These are phyloP conservation scores for Penicillium sp. DNA, from an alignment of 2,329 filamentous ascomycete species.

Conservation along the genomic window DNA sequence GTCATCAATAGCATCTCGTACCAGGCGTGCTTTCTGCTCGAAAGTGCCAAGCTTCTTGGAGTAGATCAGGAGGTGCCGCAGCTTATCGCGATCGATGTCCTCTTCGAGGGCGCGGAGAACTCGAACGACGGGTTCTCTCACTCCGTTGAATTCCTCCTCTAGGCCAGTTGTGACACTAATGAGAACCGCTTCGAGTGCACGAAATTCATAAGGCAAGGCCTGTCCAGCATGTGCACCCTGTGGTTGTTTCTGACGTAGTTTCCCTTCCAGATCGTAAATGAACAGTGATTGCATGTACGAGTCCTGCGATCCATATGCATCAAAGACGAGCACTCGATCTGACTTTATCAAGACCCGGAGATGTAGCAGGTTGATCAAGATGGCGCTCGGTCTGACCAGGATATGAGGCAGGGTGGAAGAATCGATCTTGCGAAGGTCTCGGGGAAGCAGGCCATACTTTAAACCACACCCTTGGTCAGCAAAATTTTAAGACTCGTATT, in stretches of 20 bases:
- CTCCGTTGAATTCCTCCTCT: conserved; percentile 90
- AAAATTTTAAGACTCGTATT: background rate
- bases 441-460: conserved; percentile 84
- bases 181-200: conserved; percentile 88
- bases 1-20: conserved; percentile 92
- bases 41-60: conserved; percentile 96
- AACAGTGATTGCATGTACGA: conserved; percentile 95
- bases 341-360: conserved; percentile 92
- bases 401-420: conserved; percentile 94
- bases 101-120: conserved; percentile 89
- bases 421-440: conserved; percentile 95
- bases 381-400: conserved; percentile 84
- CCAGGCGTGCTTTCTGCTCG: conserved; percentile 91
- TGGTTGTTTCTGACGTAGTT: conserved; percentile 74
- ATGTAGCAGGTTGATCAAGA: conserved; percentile 93
- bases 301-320: conserved; percentile 89
- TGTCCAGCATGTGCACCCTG: conserved; percentile 38
- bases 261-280: conserved; percentile 94
- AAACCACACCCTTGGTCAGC: conserved; percentile 2
- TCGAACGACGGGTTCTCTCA: conserved; percentile 84
- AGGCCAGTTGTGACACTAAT: conserved; percentile 89
- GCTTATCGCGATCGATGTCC: conserved; percentile 91
- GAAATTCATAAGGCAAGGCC: conserved; percentile 86
- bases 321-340: conserved; percentile 90
- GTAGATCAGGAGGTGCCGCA: conserved; percentile 83